A percentile compares a stretch with the other conserved stretches of the same genome.
These are phyloP conservation scores for Dictyophora rubrovolvata DNA, from an alignment of 768 basidiomycete genomes.

Conservation along the genomic window DNA sequence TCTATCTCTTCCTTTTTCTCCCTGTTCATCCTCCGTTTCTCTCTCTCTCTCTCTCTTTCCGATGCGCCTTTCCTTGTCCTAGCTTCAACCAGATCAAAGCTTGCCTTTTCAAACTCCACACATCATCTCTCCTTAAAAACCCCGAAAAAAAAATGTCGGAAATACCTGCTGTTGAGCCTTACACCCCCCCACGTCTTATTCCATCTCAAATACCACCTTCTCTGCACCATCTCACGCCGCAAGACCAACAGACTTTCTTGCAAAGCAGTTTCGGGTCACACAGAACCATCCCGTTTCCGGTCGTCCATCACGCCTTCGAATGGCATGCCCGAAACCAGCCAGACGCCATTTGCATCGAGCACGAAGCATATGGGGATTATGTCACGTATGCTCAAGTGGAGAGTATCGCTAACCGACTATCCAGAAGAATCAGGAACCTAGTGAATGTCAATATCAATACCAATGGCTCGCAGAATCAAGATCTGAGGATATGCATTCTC, in stretches of 20 bases:
- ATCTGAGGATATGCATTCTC: conserved; percentile 13
- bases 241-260: conserved; percentile 1
- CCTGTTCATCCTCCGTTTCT: background rate
- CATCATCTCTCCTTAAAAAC: background rate
- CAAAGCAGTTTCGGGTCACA: background rate
- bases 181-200: background rate
- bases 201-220: background rate
- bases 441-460: conserved; percentile 1
- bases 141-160: background rate
- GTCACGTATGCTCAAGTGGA: conserved; percentile 15
- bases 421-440: background rate
- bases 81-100: background rate
- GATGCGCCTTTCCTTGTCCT: background rate
- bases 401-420: conserved; percentile 12
- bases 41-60: background rate
- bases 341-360: conserved; percentile 13
- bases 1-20: no score
- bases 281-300: conserved; percentile 9
- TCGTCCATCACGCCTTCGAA: conserved; percentile 15
- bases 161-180: background rate
- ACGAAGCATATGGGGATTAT: conserved; percentile 9
- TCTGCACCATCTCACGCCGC: background rate
- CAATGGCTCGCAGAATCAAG: conserved; percentile 7
- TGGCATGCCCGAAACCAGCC: conserved; percentile 11
- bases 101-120: background rate